These are phyloP conservation scores for Didymella segeticola DNA, from an alignment of 2,329 filamentous ascomycete genomes.

Conservation along the genomic window DNA sequence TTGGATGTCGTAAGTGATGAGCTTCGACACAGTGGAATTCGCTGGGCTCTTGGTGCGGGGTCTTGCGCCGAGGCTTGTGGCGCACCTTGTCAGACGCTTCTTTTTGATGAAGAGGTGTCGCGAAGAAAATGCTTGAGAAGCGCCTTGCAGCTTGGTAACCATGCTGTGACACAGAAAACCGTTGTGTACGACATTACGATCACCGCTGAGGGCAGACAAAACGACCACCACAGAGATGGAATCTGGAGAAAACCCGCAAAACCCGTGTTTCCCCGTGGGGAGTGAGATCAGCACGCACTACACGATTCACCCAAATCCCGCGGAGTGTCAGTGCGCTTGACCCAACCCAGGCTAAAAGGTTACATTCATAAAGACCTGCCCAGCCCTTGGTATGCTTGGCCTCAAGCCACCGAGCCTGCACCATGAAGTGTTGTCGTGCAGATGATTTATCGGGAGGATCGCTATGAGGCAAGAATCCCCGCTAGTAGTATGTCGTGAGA, in stretches of 20 bases:
- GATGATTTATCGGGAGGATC: slow-evolving; percentile 26
- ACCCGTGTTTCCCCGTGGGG: slow-evolving; percentile 34
- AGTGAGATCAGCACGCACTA: slow-evolving; percentile 27
- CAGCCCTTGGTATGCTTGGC: slow-evolving; percentile 45
- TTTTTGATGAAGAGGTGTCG: slow-evolving; percentile 27
- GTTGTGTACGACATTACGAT: slow-evolving; percentile 4
- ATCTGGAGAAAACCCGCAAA: neutral
- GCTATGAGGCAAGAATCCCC: slow-evolving; percentile 18
- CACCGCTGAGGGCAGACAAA: neutral
- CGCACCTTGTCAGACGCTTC: slow-evolving; percentile 31
- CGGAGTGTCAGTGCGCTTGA: slow-evolving; percentile 39
- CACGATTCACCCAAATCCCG: slow-evolving; percentile 26
- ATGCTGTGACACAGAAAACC: neutral
- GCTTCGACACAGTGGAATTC: slow-evolving; percentile 26
- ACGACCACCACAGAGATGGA: neutral
- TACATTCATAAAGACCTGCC: slow-evolving; percentile 34
- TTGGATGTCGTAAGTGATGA: slow-evolving; percentile 36
- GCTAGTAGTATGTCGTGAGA: slow-evolving; percentile 14
- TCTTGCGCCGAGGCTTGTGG: slow-evolving; percentile 35
- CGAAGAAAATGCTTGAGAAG: slow-evolving; percentile 29
- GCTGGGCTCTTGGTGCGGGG: slow-evolving; percentile 19
- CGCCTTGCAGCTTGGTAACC: slow-evolving; percentile 32
- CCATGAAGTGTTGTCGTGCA: slow-evolving; percentile 27
- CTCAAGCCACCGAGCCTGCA: slow-evolving; percentile 25
- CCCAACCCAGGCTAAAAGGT: slow-evolving; percentile 25